Base-by-base conservation (phyloP, 176 grass and related monocot genomes). In the Oryza meyeriana region DNA sequence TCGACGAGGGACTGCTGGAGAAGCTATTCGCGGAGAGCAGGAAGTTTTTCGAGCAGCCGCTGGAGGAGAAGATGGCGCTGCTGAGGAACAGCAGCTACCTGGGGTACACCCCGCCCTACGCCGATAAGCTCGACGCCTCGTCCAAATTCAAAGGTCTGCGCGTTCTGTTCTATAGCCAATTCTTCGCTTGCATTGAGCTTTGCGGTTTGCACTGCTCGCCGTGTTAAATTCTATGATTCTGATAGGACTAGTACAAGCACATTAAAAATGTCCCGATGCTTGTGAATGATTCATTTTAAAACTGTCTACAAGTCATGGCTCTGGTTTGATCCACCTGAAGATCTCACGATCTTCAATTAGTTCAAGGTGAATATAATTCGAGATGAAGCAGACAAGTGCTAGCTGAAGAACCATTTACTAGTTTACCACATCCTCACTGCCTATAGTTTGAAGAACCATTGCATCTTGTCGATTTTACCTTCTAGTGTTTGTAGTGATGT, bases 21-120 rank as follows among this genome's bases (percentile, higher is more conserved):
- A 32, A 66, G 27, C 20, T 98, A 70, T 86, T 98, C 61, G 68
- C 32, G 64, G 86, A 94, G 86, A 94, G 90, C 92, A 86, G 79
- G 76, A 72, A 64, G 65, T 90, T 93, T 63, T 98, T 94, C 74
- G 61, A 75, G 28, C 70, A 84, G 72, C 90, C 92, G 13, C 48
- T 91, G 66, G 86, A 81, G 58, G 84, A 91, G 79, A 98, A 94
- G 86, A 93, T 98, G 86, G 59, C 84, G 63, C 81, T 91, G 75
- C 50, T 24, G 68, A 62, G 75, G 76, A 71, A 79, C 83, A 69
- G 73, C 52, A 62, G 10, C 59, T 63, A 88, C 86, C 82, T 81
- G 0, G 89, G 89, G 34, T 94, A 92, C 81, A 94, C 93, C 38
- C 76, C 84, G 38, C 80, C 76, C n/a, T 89, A 89, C 81, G 72